Percentiles rank a stretch among this genome's conserved stretches.
Evolutionary conservation across 2,329 filamentous ascomycete species (phyloP).

Genomic region (Aureobasidium sp.): DNA sequence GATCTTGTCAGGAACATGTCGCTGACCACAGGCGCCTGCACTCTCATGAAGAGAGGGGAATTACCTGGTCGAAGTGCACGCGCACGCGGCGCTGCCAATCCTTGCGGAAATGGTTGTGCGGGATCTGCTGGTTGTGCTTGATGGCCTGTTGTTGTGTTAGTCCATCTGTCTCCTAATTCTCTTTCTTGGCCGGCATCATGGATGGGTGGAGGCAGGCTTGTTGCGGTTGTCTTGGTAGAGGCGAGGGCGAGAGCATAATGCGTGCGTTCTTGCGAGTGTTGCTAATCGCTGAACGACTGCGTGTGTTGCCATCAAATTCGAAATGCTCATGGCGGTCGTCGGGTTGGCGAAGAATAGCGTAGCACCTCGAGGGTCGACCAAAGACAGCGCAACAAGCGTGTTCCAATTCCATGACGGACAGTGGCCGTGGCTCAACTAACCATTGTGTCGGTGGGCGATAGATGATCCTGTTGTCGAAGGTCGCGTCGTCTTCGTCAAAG

Average conservation of each 20-base stretch:
- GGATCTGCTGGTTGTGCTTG: constrained; percentile 99
- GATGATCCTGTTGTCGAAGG: constrained; percentile 8
- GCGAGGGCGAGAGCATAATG: not conserved
- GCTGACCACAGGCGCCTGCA: constrained; percentile 40
- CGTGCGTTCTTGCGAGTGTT: no score
- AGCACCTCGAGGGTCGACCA: not conserved
- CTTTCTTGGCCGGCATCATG: not conserved
- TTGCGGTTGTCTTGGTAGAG: not conserved
- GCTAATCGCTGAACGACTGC: not conserved
- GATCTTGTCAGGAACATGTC: constrained; percentile 28
- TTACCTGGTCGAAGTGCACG: constrained; percentile 99
- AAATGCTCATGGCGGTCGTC: not conserved
- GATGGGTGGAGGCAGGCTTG: not conserved
- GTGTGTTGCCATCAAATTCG: not conserved
- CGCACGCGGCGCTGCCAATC: constrained; percentile 99
- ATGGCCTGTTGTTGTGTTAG: constrained; percentile 54
- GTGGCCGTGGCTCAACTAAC: not conserved
- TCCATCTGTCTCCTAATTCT: not conserved
- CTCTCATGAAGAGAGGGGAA: constrained; percentile 45
- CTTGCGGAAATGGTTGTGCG: constrained; percentile 99
- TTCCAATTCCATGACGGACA: not conserved
- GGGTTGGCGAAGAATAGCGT: not conserved
- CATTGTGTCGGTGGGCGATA: constrained; percentile 13
- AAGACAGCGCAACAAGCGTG: not conserved
- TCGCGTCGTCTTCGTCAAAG: constrained; percentile 7